These are phyloP conservation scores for Sporothrix phasma DNA, from an alignment of 2,329 filamentous ascomycete species.

Conservation along the genomic window DNA sequence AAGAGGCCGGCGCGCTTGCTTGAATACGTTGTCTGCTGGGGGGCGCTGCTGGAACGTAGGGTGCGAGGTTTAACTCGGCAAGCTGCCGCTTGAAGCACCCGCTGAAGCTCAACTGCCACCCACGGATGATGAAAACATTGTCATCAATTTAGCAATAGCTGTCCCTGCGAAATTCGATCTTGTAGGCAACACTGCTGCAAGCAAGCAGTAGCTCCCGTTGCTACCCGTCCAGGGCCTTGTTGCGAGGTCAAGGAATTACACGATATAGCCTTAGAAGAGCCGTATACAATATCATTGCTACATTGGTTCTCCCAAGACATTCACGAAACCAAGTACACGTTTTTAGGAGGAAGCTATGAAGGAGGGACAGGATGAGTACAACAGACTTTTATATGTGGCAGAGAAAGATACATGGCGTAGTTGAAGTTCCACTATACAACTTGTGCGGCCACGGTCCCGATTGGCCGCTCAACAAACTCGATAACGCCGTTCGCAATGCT, in stretches of 20 bases:
- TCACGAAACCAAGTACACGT: too few relatives aligned
- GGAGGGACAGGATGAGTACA: too few relatives aligned
- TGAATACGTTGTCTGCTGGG: not conserved
- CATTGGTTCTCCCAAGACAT: too few relatives aligned
- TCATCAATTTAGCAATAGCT: not conserved
- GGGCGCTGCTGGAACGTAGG: not conserved
- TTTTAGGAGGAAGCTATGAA: too few relatives aligned
- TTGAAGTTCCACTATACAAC: slow-evolving; percentile 37
- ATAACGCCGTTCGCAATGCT: slow-evolving; percentile 82
- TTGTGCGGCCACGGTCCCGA: slow-evolving; percentile 77
- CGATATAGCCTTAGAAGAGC: not conserved
- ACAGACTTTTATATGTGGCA: too few relatives aligned
- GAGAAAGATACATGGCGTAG: not conserved
- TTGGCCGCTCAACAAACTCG: slow-evolving; percentile 75
- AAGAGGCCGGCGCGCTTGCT: slow-evolving; percentile 31
- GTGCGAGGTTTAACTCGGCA: not conserved
- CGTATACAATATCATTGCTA: too few relatives aligned
- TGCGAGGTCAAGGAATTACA: too few relatives aligned
- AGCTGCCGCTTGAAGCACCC: not conserved
- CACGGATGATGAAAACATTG: not conserved
- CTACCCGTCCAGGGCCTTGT: too few relatives aligned
- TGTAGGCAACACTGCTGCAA: not conserved
- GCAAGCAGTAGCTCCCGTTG: not conserved
- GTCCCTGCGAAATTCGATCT: not conserved
- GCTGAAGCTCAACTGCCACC: not conserved